These are phyloP conservation scores for Oehlia diaphana DNA, from an alignment of 192 early-diverging fungal genomes.

Conservation along the genomic window DNA sequence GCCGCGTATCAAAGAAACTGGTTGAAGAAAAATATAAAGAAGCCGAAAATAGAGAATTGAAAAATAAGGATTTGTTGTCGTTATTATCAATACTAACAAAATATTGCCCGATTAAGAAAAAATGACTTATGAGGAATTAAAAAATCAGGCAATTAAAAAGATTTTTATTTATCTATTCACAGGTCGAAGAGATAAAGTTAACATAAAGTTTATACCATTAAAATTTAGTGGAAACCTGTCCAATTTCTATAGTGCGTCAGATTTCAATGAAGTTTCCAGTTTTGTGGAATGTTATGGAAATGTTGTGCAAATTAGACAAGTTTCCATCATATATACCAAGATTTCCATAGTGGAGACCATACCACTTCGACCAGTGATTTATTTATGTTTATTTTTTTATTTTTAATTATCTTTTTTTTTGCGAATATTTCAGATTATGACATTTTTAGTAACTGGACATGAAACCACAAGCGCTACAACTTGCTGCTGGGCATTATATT, in stretches of 20 bases:
- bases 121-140: conserved; percentile 45
- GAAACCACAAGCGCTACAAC: conserved; percentile 52
- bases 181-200: too few species aligned
- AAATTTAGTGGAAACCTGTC: too few species aligned
- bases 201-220: too few species aligned
- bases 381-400: too few species aligned
- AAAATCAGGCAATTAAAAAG: conserved; percentile 36
- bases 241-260: too few species aligned
- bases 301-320: too few species aligned
- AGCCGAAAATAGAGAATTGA: conserved; percentile 14
- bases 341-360: too few species aligned
- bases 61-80: conserved; percentile 45
- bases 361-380: not conserved
- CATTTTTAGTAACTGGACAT: conserved; percentile 45
- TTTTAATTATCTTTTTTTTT: not conserved
- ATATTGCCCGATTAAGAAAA: conserved; percentile 38
- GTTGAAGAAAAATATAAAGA: conserved; percentile 38
- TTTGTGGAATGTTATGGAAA: too few species aligned
- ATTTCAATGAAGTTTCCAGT: too few species aligned
- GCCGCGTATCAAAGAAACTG: conserved; percentile 35
- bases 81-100: conserved; percentile 44
- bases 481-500: conserved; percentile 55
- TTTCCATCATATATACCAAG: too few species aligned
- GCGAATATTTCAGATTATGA: not conserved
- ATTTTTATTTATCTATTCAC: too few species aligned